phyloP scores from a whole-genome alignment of 2,329 filamentous ascomycete genomes.

The Exophiala xenobiotica region DNA sequence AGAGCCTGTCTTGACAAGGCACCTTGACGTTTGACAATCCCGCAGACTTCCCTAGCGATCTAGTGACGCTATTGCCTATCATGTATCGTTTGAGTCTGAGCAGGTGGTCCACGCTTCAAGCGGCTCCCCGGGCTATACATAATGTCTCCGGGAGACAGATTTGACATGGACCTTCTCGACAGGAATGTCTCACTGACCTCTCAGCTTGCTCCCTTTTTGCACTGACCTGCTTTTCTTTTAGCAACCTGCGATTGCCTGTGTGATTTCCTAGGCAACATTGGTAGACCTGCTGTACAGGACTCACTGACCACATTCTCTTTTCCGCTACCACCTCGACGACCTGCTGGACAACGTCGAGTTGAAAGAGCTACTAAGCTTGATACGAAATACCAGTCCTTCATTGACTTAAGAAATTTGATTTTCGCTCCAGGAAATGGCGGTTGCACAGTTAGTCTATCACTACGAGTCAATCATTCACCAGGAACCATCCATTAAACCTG shows the following conservation, averaged over 20 bases:
- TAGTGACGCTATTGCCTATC: not conserved
- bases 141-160: conserved; percentile 12
- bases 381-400: not conserved
- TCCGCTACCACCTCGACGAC: not conserved
- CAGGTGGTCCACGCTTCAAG: conserved; percentile 3
- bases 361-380: not conserved
- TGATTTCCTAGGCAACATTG: conserved; percentile 16
- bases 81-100: not conserved
- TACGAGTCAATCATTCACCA: conserved; percentile 21
- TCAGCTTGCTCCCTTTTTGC: not conserved
- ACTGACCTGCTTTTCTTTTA: conserved; percentile 7
- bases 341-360: conserved; percentile 22
- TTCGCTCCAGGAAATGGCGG: conserved; percentile 17
- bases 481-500: conserved; percentile 19
- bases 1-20: too few species aligned
- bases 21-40: too few species aligned
- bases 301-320: conserved; percentile 18
- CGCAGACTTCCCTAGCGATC: too few species aligned
- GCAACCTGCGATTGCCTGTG: too few species aligned
- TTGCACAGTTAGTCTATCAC: conserved; percentile 27
- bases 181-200: conserved; percentile 25
- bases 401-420: not conserved
- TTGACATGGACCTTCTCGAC: conserved; percentile 8
- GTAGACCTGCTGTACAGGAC: not conserved
- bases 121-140: conserved; percentile 11